A percentile compares a stretch with the other conserved stretches of the same genome.
phyloP scores from a whole-genome alignment of 2,329 filamentous ascomycete genomes.

The Paecilomyces fulvus region DNA sequence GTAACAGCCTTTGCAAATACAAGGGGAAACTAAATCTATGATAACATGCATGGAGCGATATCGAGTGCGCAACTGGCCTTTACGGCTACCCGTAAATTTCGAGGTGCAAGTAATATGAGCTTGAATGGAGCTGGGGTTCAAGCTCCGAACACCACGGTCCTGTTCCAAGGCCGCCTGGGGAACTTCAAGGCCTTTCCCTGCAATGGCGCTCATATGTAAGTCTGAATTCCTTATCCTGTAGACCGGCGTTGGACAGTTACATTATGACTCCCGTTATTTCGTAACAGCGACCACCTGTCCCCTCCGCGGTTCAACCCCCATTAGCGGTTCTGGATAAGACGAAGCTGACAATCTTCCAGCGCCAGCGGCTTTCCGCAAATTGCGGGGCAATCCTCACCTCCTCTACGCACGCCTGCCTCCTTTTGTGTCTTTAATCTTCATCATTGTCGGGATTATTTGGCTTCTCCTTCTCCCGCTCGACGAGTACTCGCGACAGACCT shows the following conservation, averaged over 20 bases:
- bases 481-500: constrained; percentile 83
- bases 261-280: neutral
- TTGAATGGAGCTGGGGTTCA: neutral
- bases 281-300: neutral
- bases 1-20: neutral
- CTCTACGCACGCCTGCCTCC: constrained; percentile 67
- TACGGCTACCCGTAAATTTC: constrained; percentile 24
- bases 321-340: constrained; percentile 6
- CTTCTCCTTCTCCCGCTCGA: constrained; percentile 82
- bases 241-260: neutral
- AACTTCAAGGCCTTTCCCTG: constrained; percentile 17
- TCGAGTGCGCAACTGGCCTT: constrained; percentile 23
- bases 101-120: neutral
- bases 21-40: neutral
- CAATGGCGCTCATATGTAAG: constrained; percentile 36
- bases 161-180: constrained; percentile 13
- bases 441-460: constrained; percentile 80
- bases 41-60: constrained; percentile 2
- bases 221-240: constrained; percentile 1
- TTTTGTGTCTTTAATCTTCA: constrained; percentile 76
- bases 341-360: constrained; percentile 13
- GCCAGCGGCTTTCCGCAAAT: constrained; percentile 33
- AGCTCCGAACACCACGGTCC: constrained; percentile 3
- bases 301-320: constrained; percentile 6
- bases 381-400: constrained; percentile 73